A percentile compares a stretch with the other conserved stretches of the same genome.
phyloP scores from a whole-genome alignment of 2,329 filamentous ascomycete species.

The Penicillium sp. region DNA sequence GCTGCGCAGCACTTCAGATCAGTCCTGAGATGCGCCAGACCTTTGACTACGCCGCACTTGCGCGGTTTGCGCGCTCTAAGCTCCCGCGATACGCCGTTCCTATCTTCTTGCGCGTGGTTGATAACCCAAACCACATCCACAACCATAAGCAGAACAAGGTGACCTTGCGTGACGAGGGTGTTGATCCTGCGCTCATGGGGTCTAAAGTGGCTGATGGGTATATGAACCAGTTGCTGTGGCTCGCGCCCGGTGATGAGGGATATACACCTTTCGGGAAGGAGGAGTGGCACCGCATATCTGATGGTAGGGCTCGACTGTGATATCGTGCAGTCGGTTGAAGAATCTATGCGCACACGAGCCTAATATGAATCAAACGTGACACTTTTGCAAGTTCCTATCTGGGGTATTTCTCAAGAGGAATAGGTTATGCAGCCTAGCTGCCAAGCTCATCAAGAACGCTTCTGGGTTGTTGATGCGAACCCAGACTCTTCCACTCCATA shows the following conservation, averaged over 20 bases:
- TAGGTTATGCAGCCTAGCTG: no score
- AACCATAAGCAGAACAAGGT: slow-evolving; percentile 82
- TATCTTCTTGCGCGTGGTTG: slow-evolving; percentile 65
- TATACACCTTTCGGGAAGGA: slow-evolving; percentile 59
- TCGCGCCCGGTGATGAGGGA: slow-evolving; percentile 47
- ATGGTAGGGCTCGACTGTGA: slow-evolving; percentile 48
- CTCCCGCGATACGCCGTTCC: slow-evolving; percentile 74
- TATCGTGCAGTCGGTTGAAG: no score
- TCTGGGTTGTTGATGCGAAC: no score
- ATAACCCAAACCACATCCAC: slow-evolving; percentile 46
- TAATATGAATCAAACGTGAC: no score
- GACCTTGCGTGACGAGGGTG: slow-evolving; percentile 64
- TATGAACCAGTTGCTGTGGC: slow-evolving; percentile 52
- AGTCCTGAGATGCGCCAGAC: slow-evolving; percentile 46
- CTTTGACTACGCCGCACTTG: slow-evolving; percentile 61
- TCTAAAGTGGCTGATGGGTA: slow-evolving; percentile 44
- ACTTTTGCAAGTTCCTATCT: no score
- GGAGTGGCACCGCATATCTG: slow-evolving; percentile 57
- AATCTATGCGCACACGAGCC: no score
- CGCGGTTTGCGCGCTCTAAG: slow-evolving; percentile 57
- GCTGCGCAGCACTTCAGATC: slow-evolving; percentile 59
- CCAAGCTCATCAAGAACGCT: no score
- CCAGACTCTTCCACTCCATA: no score
- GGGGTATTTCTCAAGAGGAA: no score
- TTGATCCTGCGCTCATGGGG: slow-evolving; percentile 54